phyloP scores from a whole-genome alignment of 179 eudicot species.

The Carnegiea gigantea region DNA sequence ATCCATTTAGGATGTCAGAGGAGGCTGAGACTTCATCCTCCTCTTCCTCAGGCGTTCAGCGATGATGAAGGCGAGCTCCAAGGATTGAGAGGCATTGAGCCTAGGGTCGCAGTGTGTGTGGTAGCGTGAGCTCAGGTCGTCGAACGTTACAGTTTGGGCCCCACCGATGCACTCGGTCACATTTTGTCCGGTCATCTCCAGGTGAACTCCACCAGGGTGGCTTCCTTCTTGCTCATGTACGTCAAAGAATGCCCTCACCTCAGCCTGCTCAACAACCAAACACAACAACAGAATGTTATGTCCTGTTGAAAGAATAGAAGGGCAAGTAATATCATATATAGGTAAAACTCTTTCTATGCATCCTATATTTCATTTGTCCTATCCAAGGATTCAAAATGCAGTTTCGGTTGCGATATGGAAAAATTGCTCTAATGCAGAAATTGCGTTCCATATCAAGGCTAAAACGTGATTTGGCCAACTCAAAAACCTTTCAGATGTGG shows the following conservation, averaged over 20 bases:
- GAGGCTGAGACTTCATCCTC: conserved; percentile 53
- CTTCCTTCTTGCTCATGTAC: conserved; percentile 95
- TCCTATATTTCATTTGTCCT: no score
- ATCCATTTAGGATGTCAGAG: conserved; percentile 21
- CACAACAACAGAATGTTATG: background rate
- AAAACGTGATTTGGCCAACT: no score
- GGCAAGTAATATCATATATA: no score
- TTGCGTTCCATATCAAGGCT: no score
- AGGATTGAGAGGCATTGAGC: conserved; percentile 81
- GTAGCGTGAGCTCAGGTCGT: conserved; percentile 74
- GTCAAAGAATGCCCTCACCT: conserved; percentile 79
- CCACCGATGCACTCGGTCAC: conserved; percentile 89
- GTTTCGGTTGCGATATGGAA: no score
- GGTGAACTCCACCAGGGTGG: conserved; percentile 87
- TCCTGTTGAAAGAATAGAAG: background rate
- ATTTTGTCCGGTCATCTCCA: conserved; percentile 87
- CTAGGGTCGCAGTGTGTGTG: conserved; percentile 89
- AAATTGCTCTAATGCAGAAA: no score
- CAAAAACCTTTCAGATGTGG: no score
- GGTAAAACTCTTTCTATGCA: no score
- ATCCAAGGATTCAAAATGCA: no score
- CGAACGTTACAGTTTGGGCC: conserved; percentile 67
- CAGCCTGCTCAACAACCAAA: conserved; percentile 45
- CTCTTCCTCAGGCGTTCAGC: conserved; percentile 82
- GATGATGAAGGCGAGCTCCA: conserved; percentile 79